Evolutionary conservation across 2,329 filamentous ascomycete species (phyloP), one percentile per base, ranked within the genome.

Genomic region (Penicillium sp.): DNA sequence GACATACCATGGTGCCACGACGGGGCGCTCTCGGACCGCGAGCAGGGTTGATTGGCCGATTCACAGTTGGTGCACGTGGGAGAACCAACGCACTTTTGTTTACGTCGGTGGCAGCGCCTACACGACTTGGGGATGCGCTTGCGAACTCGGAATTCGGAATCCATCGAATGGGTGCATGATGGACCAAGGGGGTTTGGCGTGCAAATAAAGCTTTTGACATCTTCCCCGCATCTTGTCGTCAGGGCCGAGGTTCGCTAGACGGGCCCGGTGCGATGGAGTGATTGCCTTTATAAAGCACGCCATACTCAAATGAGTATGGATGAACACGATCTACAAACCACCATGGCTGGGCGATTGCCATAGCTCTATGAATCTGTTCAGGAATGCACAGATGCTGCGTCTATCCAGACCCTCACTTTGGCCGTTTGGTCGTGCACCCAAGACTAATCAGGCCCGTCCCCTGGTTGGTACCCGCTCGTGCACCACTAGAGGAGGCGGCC

Each of bases 1-100:
- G 67, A 70, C 68, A 70, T 70, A 16, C 60, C 66, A 59, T 70
- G 68, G 25, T 70, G 68, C 68, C 68, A 70, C 19, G 64, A 68
- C 2, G 66, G 62, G 1, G 65, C 54, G 5, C 49, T 62, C 16
- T 70, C 66, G 8, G 64, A 60, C 5, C 68, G 67, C 3, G 63
- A 48, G 26, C 68, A 70, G 0, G 64, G 55, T 38, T 66, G 62
- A 16, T 63, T 61, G 22, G 68, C 66, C n/a, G 61, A 40, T 25
- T 65, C 60, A 43, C 68, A 70, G 40, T 68, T 68, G 1, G 62
- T 56, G 49, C 66, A 70, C 16, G 60, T 63, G 1, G 68, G 66
- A 25, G 60, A 63, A 2, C 66, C 66, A 16, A 69, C 66, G 46
- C 68, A 70, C 45, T 65, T 67, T 48, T 70, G 68, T 52, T 70